Evolutionary conservation across 2,329 filamentous ascomycete genomes (phyloP), one percentile per base, ranked within the genome.

Genomic region (Aspergillus hiratsukae): DNA sequence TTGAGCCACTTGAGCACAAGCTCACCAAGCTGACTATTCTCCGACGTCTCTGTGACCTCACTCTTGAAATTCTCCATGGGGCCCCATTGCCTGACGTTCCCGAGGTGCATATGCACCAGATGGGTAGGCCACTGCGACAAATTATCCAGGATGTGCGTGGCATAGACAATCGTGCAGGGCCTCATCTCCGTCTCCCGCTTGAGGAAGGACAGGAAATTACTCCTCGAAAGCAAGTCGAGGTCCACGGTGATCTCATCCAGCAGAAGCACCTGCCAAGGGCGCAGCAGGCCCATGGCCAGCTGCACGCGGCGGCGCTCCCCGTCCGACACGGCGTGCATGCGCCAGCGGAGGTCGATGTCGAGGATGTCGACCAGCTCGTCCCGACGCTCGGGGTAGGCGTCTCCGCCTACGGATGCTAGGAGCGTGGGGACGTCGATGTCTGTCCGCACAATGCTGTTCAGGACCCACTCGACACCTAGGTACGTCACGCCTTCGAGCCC

Each of bases 171-270:
- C 4, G 94, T 97, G 71, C 92, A 97, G 41, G 85, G 81, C 53
- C 93, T 81, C 7, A 71, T 79, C 76, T 93, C 88, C 0, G 93
- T 97, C 83, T 99, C 94, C 58, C 81, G 80, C 75, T 91, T 91
- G 68, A 99, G 76, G 79, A 93, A 99, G 46, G 77, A 81, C 31
- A 99, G 80, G 72, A 99, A 99, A 70, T 92, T 87, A 66, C 86
- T 87, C 17, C 94, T 84, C 54, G 85, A 89, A 58, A 97, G 82
- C 56, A 99, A 82, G 74, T 99, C 94, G 59, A 99, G 79, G 73
- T 99, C 94, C 8, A 99, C 94, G 0, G 94, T 99, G 72, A 97
- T 96, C 74, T 97, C 93, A 71, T 99, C 94, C 43, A 99, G 82
- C 53, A 99, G 80, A 28, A 99, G 79, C 3, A 99, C 88, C 10